A percentile compares a stretch with the other conserved stretches of the same genome.
Conservation (phyloP, 352 stramenopile genomes). For the Globisporangium paroecandrum region DNA sequence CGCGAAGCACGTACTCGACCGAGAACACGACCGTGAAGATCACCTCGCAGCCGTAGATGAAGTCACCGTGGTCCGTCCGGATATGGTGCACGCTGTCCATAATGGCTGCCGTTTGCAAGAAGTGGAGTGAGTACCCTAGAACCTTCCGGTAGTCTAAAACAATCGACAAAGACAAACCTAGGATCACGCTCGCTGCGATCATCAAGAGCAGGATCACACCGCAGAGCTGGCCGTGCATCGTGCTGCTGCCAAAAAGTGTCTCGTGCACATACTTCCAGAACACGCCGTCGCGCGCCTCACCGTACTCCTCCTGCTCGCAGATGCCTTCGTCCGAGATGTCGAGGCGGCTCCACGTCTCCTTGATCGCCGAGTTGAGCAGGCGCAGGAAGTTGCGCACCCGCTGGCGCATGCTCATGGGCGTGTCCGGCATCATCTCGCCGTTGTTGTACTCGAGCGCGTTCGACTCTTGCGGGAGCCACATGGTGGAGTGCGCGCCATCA, state of each 20-base stretch:
- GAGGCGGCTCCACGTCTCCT: conserved; percentile 29
- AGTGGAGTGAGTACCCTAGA: not conserved
- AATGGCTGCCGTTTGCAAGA: conserved; percentile 30
- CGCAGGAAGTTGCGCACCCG: conserved; percentile 26
- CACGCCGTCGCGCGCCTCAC: conserved; percentile 25
- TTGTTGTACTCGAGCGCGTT: conserved; percentile 21
- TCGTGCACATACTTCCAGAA: conserved; percentile 63
- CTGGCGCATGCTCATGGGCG: conserved; percentile 13
- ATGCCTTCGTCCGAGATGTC: conserved; percentile 34
- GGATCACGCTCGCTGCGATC: conserved; percentile 64
- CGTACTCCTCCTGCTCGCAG: conserved; percentile 34
- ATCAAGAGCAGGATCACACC: conserved; percentile 64
- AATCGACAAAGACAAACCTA: conserved; percentile 33
- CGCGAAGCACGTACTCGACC: conserved; percentile 37
- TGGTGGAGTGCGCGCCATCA: not conserved
- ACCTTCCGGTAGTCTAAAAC: not conserved
- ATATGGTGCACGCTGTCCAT: conserved; percentile 70
- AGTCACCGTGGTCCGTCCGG: conserved; percentile 31
- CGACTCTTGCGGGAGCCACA: conserved; percentile 20
- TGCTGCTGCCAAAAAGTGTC: conserved; percentile 66
- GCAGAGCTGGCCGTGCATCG: conserved; percentile 47
- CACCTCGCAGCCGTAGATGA: conserved; percentile 35
- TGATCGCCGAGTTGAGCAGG: conserved; percentile 31
- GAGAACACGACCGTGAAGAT: conserved; percentile 49
- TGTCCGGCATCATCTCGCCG: conserved; percentile 16